Conservation (phyloP, 192 early-diverging fungal genomes). For the Podila verticillata region DNA sequence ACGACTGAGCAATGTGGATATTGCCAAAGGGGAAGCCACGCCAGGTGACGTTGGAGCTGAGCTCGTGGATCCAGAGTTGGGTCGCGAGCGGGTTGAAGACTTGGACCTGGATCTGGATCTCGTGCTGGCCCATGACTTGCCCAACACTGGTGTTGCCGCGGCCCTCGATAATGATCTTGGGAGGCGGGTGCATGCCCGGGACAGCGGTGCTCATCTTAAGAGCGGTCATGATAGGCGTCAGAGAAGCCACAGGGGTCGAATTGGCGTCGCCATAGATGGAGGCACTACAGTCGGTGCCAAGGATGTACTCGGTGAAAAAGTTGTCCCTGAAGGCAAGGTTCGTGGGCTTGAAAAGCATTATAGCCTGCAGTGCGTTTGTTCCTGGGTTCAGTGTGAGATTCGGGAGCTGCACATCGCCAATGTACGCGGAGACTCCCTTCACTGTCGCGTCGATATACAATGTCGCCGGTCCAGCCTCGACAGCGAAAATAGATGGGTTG, state of each 20-base stretch:
- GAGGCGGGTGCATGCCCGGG: constrained; percentile 31
- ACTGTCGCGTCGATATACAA: constrained; percentile 13
- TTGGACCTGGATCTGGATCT: constrained; percentile 32
- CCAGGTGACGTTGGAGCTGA: constrained; percentile 16
- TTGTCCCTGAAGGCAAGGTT: constrained; percentile 19
- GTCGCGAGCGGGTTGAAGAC: constrained; percentile 38
- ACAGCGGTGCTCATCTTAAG: constrained; percentile 23
- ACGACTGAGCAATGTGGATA: constrained; percentile 18
- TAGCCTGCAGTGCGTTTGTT: constrained; percentile 14
- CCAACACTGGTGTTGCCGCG: constrained; percentile 32
- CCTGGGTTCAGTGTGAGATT: constrained; percentile 22
- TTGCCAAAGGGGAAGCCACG: constrained; percentile 15
- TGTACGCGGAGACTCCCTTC: constrained; percentile 6
- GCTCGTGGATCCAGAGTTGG: constrained; percentile 22
- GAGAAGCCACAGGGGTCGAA: constrained; percentile 13
- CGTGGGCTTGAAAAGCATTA: constrained; percentile 15
- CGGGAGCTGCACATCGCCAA: constrained; percentile 26
- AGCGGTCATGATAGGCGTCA: constrained; percentile 19
- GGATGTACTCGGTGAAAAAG: constrained; percentile 29
- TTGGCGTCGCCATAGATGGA: constrained; percentile 28
- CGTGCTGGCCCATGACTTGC: constrained; percentile 16
- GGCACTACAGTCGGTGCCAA: constrained; percentile 16
- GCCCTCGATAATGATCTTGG: constrained; percentile 18
- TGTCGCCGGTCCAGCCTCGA: constrained; percentile 24
- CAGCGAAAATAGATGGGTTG: constrained; percentile 39